Percentiles rank a stretch among this genome's conserved stretches.
phyloP scores from a whole-genome alignment of 495 filamentous ascomycete species.

The Aspergillus bertholletiae region DNA sequence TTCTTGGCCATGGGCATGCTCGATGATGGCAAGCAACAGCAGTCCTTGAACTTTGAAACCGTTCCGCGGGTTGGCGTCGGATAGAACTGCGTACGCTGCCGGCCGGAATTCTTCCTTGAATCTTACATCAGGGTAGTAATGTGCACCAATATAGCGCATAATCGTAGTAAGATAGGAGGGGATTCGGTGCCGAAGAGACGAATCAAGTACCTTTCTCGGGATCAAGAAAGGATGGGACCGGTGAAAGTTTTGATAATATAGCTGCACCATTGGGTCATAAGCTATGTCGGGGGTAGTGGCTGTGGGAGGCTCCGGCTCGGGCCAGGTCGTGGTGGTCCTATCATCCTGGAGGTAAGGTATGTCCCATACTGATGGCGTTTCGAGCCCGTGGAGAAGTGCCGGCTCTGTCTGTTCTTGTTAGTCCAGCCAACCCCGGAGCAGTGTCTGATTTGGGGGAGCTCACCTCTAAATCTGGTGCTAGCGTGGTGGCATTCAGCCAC shows the following conservation, averaged over 20 bases:
- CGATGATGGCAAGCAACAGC: constrained; percentile 62
- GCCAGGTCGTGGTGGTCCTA: neutral
- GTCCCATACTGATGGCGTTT: neutral
- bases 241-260: constrained; percentile 65
- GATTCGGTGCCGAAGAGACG: constrained; percentile 26
- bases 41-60: constrained; percentile 71
- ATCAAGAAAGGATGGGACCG: constrained; percentile 63
- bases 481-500: constrained; percentile 15
- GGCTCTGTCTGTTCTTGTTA: constrained; percentile 21
- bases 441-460: neutral
- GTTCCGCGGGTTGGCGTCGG: constrained; percentile 47
- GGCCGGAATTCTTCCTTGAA: constrained; percentile 47
- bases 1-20: constrained; percentile 63
- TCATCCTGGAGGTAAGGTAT: constrained; percentile 4
- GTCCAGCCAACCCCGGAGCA: neutral
- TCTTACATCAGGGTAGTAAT: constrained; percentile 21
- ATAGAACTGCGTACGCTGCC: constrained; percentile 52
- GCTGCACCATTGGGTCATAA: constrained; percentile 37
- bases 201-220: constrained; percentile 45
- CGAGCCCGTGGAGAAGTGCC: constrained; percentile 9
- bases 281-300: constrained; percentile 15
- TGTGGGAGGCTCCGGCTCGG: constrained; percentile 12
- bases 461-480: constrained; percentile 11
- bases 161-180: constrained; percentile 48
- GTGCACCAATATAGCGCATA: constrained; percentile 67